Conservation (phyloP, 2,329 filamentous ascomycete species). For the Geosmithia morbida region DNA sequence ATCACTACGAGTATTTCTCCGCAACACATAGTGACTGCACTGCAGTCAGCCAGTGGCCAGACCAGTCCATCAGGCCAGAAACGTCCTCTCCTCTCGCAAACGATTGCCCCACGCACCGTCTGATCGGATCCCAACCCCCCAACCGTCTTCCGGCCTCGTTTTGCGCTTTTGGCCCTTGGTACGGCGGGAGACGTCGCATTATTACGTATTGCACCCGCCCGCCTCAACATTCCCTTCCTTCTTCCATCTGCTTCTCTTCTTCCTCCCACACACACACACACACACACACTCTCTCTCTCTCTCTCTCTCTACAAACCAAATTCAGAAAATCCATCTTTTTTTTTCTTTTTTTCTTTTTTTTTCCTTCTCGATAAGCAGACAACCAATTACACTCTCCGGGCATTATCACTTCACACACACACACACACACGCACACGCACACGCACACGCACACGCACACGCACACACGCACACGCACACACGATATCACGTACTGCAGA, state of each 20-base stretch:
- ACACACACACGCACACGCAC: too few relatives aligned
- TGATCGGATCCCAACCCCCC: not conserved
- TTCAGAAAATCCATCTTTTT: not conserved
- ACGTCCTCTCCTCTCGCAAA: not conserved
- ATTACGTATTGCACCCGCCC: constrained; percentile 1
- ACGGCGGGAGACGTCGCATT: not conserved
- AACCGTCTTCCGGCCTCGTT: not conserved
- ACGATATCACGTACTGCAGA: too few relatives aligned
- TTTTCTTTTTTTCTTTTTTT: too few relatives aligned
- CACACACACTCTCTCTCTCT: not conserved
- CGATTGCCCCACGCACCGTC: not conserved
- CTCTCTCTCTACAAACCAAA: not conserved
- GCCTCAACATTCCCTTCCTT: not conserved
- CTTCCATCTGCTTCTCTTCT: not conserved
- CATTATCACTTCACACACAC: too few relatives aligned
- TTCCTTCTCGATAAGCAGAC: too few relatives aligned
- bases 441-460: too few relatives aligned
- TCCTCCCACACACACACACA: not conserved
- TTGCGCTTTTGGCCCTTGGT: not conserved
- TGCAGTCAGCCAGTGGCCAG: too few relatives aligned
- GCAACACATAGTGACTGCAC: too few relatives aligned
- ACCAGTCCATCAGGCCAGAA: too few relatives aligned
- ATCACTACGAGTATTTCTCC: too few relatives aligned
- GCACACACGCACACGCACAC: too few relatives aligned
- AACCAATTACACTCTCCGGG: too few relatives aligned